A percentile compares a stretch with the other conserved stretches of the same genome.
These are phyloP conservation scores for Macrolepiota fuliginosa DNA, from an alignment of 768 basidiomycete genomes.

Conservation along the genomic window DNA sequence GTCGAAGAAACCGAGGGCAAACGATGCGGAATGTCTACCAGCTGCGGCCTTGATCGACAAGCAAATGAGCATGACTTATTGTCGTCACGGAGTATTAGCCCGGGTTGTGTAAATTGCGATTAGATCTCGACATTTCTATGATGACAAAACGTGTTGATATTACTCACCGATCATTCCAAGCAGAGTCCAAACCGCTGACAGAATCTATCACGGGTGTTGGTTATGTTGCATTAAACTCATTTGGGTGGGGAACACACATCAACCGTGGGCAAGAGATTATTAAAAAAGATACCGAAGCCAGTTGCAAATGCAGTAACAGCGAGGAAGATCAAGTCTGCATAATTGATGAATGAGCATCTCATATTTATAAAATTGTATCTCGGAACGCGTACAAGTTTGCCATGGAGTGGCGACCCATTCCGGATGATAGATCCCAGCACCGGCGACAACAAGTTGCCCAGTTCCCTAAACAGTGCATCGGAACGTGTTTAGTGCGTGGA, in stretches of 20 bases:
- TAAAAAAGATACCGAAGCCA: slow-evolving; percentile 54
- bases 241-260: slow-evolving; percentile 35
- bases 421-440: slow-evolving; percentile 54
- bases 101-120: background rate
- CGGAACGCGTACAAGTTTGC: slow-evolving; percentile 47
- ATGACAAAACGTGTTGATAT: no score
- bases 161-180: slow-evolving; percentile 48
- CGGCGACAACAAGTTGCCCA: slow-evolving; percentile 58
- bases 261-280: slow-evolving; percentile 44
- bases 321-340: slow-evolving; percentile 52
- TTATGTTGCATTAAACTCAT: background rate
- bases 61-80: slow-evolving; percentile 51
- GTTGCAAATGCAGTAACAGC: slow-evolving; percentile 47
- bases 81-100: background rate
- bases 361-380: slow-evolving; percentile 2
- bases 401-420: slow-evolving; percentile 56
- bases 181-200: slow-evolving; percentile 63
- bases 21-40: slow-evolving; percentile 52
- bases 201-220: slow-evolving; percentile 31
- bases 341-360: background rate
- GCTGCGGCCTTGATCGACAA: slow-evolving; percentile 55
- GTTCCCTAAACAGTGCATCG: slow-evolving; percentile 37
- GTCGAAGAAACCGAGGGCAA: slow-evolving; percentile 58
- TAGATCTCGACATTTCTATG: background rate
- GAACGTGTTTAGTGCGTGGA: background rate